These are phyloP conservation scores for Apiotrichum mycotoxinovorans DNA, from an alignment of 1,284 basidiomycete genomes.

Conservation along the genomic window DNA sequence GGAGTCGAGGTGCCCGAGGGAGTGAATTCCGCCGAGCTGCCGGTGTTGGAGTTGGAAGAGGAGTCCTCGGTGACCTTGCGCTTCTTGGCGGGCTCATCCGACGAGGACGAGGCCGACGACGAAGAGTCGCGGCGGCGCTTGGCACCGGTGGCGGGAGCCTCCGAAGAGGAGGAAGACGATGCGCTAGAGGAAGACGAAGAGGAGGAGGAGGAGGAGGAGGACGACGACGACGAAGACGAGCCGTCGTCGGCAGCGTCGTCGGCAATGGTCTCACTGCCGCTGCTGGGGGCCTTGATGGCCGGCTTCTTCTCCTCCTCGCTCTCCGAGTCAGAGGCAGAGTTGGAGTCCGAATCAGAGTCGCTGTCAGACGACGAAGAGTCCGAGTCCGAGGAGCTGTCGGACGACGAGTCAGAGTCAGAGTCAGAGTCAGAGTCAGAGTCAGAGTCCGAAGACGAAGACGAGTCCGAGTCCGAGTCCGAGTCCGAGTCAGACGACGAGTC, in stretches of 20 bases:
- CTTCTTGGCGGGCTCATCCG: conserved; percentile 39
- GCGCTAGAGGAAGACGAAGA: conserved; percentile 34
- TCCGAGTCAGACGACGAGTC: conserved; percentile 13
- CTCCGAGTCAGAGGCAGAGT: conserved; percentile 4
- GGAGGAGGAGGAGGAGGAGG: conserved; percentile 18
- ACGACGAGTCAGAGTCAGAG: not conserved
- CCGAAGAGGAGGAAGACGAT: conserved; percentile 29
- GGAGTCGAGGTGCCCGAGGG: conserved; percentile 21
- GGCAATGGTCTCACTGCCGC: conserved; percentile 1
- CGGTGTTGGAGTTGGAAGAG: conserved; percentile 20
- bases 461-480: conserved; percentile 16
- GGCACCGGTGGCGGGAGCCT: conserved; percentile 20
- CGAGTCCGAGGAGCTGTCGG: conserved; percentile 12
- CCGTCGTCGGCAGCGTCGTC: conserved; percentile 16
- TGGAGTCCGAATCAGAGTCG: conserved; percentile 16
- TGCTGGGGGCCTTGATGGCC: not conserved
- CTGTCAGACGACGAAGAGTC: conserved; percentile 2
- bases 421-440: conserved; percentile 22
- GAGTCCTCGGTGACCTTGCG: conserved; percentile 28
- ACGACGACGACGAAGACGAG: conserved; percentile 13
- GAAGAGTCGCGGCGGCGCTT: conserved; percentile 26
- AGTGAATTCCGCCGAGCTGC: conserved; percentile 18
- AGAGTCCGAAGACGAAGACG: conserved; percentile 5
- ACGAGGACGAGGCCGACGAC: conserved; percentile 25
- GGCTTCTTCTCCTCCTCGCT: conserved; percentile 9